These are phyloP conservation scores for Staphylotrichum tortipilum DNA, from an alignment of 495 filamentous ascomycete genomes.

Conservation along the genomic window DNA sequence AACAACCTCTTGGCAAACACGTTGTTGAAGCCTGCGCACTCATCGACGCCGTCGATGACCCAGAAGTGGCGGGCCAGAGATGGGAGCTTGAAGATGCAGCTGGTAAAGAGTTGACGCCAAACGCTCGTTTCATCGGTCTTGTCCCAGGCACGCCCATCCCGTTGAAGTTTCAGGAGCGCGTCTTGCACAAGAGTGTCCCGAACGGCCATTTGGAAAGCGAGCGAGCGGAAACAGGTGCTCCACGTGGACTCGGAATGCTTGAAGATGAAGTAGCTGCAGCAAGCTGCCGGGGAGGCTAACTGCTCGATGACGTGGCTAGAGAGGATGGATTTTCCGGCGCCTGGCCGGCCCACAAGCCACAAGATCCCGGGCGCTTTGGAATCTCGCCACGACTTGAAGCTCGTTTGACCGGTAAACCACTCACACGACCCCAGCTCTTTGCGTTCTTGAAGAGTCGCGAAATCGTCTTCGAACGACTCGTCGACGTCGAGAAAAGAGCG, in stretches of 20 bases:
- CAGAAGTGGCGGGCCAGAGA: conserved; percentile 14
- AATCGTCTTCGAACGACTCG: conserved; percentile 10
- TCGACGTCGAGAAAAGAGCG: not conserved
- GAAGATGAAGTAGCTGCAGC: conserved; percentile 26
- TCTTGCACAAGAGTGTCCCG: conserved; percentile 9
- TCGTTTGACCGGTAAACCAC: conserved; percentile 15
- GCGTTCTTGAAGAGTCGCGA: conserved; percentile 8
- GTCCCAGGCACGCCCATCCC: conserved; percentile 8
- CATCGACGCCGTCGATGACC: conserved; percentile 23
- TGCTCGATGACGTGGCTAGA: conserved; percentile 20
- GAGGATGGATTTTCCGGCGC: conserved; percentile 22
- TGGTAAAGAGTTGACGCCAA: conserved; percentile 18
- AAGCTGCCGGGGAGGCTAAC: not conserved
- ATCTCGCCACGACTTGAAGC: conserved; percentile 14
- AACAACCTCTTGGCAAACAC: conserved; percentile 14
- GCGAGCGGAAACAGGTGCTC: conserved; percentile 11
- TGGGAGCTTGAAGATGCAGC: conserved; percentile 12
- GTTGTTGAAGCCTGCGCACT: conserved; percentile 10
- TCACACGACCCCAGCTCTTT: conserved; percentile 19
- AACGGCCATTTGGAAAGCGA: conserved; percentile 25
- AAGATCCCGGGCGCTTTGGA: conserved; percentile 8
- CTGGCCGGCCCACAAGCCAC: conserved; percentile 23
- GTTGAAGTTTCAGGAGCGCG: conserved; percentile 1
- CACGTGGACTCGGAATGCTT: conserved; percentile 6
- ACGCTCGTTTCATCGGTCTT: conserved; percentile 10